Percentiles rank a stretch among this genome's conserved stretches.
These are phyloP conservation scores for Ganoderma leucocontextum DNA, from an alignment of 1,284 basidiomycete genomes.

Conservation along the genomic window DNA sequence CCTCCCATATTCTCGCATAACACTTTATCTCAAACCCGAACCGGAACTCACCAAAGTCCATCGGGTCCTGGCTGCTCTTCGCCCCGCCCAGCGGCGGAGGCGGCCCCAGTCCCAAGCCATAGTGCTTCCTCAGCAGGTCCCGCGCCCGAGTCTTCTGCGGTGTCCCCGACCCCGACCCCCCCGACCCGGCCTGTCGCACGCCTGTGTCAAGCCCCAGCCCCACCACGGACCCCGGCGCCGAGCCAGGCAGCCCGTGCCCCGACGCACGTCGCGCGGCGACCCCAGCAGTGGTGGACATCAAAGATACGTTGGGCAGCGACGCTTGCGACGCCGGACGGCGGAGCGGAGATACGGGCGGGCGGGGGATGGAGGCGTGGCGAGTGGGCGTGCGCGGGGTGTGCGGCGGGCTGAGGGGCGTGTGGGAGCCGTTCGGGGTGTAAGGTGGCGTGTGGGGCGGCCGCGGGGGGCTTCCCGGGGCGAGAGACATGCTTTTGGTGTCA, in stretches of 20 bases:
- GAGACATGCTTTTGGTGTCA: conserved; percentile 13
- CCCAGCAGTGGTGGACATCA: background rate
- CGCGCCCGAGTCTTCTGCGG: conserved; percentile 70
- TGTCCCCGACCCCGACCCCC: conserved; percentile 27
- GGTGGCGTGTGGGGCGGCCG: conserved; percentile 24
- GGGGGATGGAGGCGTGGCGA: conserved; percentile 29
- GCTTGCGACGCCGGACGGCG: conserved; percentile 39
- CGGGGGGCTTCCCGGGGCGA: conserved; percentile 29
- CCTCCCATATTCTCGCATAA: background rate
- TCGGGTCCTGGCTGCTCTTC: conserved; percentile 67
- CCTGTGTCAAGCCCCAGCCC: conserved; percentile 19
- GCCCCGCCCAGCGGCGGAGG: conserved; percentile 63
- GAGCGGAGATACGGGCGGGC: conserved; percentile 38
- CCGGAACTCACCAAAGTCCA: conserved; percentile 71
- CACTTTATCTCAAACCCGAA: background rate
- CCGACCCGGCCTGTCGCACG: conserved; percentile 3
- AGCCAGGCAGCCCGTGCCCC: conserved; percentile 19
- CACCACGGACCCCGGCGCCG: conserved; percentile 15
- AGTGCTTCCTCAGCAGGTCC: conserved; percentile 83
- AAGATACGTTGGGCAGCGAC: conserved; percentile 19
- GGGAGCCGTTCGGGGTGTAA: conserved; percentile 16
- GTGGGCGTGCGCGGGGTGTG: conserved; percentile 26
- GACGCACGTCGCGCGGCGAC: conserved; percentile 14
- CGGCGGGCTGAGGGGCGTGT: conserved; percentile 19
- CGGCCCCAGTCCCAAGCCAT: conserved; percentile 78